A percentile compares a stretch with the other conserved stretches of the same genome.
Evolutionary conservation across 163 green algal genomes (phyloP).

Genomic region (Chloroidium sp.): DNA sequence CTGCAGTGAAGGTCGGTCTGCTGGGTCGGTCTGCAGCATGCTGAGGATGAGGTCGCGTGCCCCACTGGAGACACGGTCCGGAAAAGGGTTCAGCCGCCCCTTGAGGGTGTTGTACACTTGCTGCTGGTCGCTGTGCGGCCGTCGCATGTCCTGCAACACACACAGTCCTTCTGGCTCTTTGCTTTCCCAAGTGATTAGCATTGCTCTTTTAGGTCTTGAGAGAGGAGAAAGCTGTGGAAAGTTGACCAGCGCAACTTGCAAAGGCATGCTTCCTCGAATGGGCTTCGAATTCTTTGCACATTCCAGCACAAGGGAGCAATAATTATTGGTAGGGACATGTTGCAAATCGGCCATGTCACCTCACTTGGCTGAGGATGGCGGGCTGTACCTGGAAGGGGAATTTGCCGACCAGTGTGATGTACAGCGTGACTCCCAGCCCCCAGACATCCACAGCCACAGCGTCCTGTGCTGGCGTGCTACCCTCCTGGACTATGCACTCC

Average conservation of each 20-base stretch:
- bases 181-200: no score
- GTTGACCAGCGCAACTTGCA: no score
- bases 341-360: no score
- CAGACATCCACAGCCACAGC: constrained; percentile 91
- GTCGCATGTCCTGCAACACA: background rate
- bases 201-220: no score
- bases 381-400: constrained; percentile 78
- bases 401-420: constrained; percentile 93
- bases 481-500: background rate
- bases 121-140: background rate
- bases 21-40: background rate
- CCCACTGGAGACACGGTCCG: background rate
- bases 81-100: background rate
- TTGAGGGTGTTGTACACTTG: background rate
- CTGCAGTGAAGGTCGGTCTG: background rate
- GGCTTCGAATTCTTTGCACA: no score
- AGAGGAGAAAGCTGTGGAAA: no score
- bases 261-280: no score
- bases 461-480: constrained; percentile 36
- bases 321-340: no score
- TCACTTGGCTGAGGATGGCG: no score
- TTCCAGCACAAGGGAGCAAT: no score
- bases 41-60: background rate
- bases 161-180: no score
- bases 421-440: constrained; percentile 93